Base-by-base conservation (phyloP, 2,329 filamentous ascomycete genomes). In the Incumbomyces lentus region DNA sequence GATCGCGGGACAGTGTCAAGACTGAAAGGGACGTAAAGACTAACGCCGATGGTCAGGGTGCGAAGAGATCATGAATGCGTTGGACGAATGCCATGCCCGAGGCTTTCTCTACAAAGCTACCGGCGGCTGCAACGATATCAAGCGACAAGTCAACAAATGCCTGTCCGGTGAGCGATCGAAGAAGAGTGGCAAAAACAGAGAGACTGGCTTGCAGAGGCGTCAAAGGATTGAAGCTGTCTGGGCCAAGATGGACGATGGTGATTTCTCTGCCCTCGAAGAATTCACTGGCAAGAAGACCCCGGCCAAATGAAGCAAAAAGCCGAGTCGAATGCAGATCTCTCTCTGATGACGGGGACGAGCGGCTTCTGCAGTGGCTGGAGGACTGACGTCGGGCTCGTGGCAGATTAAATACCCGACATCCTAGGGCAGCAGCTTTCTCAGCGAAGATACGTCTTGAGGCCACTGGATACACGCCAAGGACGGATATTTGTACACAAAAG, bases 21-120 rank as follows among this genome's bases (percentile, higher is more conserved):
- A 63, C 45, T 13, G 10, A 8, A 6, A 18, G 11, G 16, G 22
- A n/a, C 13, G 14, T 13, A 2, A 19, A 40, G n/a, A 29, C 53
- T 55, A 34, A 55, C 44, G 1, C 12, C 44, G n/a, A 37, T 49
- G 4, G 22, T 8, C 60, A 98, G 92, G 84, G 60, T 98, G 92
- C 76, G 86, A 90, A 66, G 88, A 94, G 57, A 79, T 98, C 64
- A 95, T 96, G 80, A 82, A 74, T 42, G 84, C 86, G 40, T 86
- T 98, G 56, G 92, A 96, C 61, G 87, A 95, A 71, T 98, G 92
- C 70, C 92, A 98, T 63, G 84, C 86, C 29, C 78, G 77, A 49
- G 92, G 92, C 46, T 98, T 98, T 68, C 68, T 98, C 48, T 89
- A 85, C 78, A 95, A 95, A 68, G 81, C 86, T 1, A 70, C 86